These are phyloP conservation scores for Aureobasidium uvarum DNA, from an alignment of 2,329 filamentous ascomycete species.

Conservation along the genomic window DNA sequence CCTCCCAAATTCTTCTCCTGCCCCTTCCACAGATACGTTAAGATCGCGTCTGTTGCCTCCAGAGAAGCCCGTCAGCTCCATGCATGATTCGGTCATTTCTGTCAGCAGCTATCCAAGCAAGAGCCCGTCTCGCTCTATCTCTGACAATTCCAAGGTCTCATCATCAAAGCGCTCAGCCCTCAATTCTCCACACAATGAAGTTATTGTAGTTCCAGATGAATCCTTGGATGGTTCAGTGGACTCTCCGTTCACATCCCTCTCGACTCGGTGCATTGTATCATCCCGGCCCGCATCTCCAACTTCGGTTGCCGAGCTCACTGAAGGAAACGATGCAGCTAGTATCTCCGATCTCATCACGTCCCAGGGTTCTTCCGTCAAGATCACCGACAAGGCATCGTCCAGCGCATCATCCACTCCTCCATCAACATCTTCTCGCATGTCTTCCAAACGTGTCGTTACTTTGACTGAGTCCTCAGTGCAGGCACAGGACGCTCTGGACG, in stretches of 20 bases:
- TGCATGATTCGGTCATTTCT: not conserved
- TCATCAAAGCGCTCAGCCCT: not conserved
- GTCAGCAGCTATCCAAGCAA: not conserved
- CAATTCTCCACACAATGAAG: not conserved
- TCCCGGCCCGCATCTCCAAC: not conserved
- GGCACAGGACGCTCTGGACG: not conserved
- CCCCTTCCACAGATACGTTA: not conserved
- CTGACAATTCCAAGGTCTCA: not conserved
- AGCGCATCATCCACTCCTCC: not conserved
- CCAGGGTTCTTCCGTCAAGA: not conserved
- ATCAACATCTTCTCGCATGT: not conserved
- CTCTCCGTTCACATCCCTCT: not conserved
- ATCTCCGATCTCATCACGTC: not conserved
- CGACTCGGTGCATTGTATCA: not conserved
- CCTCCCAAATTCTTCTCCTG: slow-evolving; percentile 22
- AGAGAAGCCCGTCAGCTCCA: not conserved
- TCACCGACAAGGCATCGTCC: not conserved
- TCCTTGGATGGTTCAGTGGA: not conserved
- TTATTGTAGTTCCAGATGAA: not conserved
- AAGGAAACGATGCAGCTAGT: not conserved
- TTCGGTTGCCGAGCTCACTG: not conserved
- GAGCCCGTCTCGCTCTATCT: not conserved
- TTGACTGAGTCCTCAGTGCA: not conserved
- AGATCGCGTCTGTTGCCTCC: slow-evolving; percentile 4
- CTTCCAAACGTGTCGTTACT: not conserved